Evolutionary conservation across 192 early-diverging fungal species (phyloP), one percentile per base, ranked within the genome.

Genomic region (Backusella parvicylindrica): DNA sequence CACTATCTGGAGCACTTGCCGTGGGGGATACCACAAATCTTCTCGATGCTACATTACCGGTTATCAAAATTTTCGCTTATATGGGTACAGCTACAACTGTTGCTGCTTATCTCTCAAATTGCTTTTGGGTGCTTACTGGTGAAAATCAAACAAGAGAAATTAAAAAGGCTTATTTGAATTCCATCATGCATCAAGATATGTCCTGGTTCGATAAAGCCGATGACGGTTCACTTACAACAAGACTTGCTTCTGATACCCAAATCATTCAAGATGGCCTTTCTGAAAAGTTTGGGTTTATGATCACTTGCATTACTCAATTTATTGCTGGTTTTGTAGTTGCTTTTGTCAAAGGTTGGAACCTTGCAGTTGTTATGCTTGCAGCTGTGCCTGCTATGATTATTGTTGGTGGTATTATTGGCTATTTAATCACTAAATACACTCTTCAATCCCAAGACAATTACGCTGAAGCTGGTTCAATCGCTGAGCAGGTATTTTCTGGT

Each of bases 191-290:
- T 43, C 95, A 97, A 80, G 91, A 97, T 37, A 89, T 94, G 35
- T 87, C 84, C 16, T 98, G 92, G 90, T 96, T 96, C 76, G 96
- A 98, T 72, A 70, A 77, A 15, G 84, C 80, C 31, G 84, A 89
- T 68, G 86, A 89, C 21, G 96, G 94, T 41, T 92, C 92, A 60
- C 85, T 98, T 43, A 92, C 94, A 3, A 93, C 95, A n/a, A 90
- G 95, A 23, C 89, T 98, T 35, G 89, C 94, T 43, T 86, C 89
- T 38, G 95, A 98, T 66, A 95, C 92, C 23, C 89, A 91, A 32
- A 56, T 95, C 68, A 85, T 95, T 32, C 94, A 97, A 79, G 96
- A 96, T 67, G 95, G 93, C 38, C 90, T 94, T 16, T 87, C 88
- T 31, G 95, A 95, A 68, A 97, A 96, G 78, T 84, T 94, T 49